Base-by-base conservation (phyloP, 1,284 basidiomycete species). In the Malassezia cuniculi region DNA sequence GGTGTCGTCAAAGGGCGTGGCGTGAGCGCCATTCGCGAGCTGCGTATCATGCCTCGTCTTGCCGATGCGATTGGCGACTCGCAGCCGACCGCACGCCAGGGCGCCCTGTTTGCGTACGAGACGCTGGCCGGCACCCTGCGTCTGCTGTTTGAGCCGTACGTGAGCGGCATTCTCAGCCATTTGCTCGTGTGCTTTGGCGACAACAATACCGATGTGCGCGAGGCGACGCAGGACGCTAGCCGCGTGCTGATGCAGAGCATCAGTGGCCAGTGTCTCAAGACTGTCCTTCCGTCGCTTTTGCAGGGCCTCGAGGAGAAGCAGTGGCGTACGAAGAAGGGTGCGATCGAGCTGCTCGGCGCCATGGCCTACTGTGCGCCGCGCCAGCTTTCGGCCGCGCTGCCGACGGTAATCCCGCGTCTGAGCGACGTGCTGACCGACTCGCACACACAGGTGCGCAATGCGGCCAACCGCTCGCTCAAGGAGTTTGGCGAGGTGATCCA, bases 291-390 rank as follows among this genome's bases (percentile, higher is more conserved):
- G 0, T 81, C 82, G 1, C 70, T 99, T 6, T 74, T 99, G 5
- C 80, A 80, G 24, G 90, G 87, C 24, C 73, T 97, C 32, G 89
- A 95, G 54, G 93, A 97, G 68, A 95, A 94, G 68, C 93, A 97
- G 68, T 97, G 93, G 93, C 76, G 90, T 19, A 86, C 89, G 2
- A 97, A 97, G 73, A 95, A 95, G 68, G 71, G 93, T 76, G 90
- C 87, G 3, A 94, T 97, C 52, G 93, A 97, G 68, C 71, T 97
- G n/a, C 73, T 97, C 39, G 93, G 93, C 25, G 83, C 89, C 72
- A 97, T 97, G 89, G 93, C 93, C 0, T 97, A 90, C 69, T 93
- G 90, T 69, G 87, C 93, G 5, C 93, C 90, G 2, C 78, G 80
- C 34, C 93, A 99, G 68, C 76, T 97, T 10, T 94, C 93, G 0